Base-by-base conservation (phyloP, 2,329 filamentous ascomycete genomes). In the Ophiostoma ulmi region DNA sequence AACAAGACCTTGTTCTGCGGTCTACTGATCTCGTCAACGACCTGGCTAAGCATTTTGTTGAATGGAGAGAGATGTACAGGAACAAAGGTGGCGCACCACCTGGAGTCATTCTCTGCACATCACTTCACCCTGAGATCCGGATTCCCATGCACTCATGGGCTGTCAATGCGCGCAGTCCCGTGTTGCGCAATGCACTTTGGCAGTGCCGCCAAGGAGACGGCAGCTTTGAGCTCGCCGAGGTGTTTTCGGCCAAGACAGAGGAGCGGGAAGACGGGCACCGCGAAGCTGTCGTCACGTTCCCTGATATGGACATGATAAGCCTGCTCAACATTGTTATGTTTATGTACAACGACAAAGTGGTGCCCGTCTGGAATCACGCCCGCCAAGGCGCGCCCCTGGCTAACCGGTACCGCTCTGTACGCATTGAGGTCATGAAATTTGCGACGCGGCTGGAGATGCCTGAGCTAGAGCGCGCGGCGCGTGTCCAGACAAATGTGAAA, bases 81-180 rank as follows among this genome's bases (percentile, higher is more conserved):
- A 67, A 80, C 83, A 20, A 78, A 80, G 58, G 31, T 38, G 36
- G 39, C 1, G 26, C 70, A 6, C n/a, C 67, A 13, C 75, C 82
- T 17, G 83, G 85, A 48, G 77, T 80, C 35, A 77, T 79, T 6
- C 73, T 90, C 6, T 81, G 82, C 74, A 85, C 84, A 2, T 90
- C 89, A 0, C 87, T 86, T 0, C 79, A 83, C 0, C 93, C 91
- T 0, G 87, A 92, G 5, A 79, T 94, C 35, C 84, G 82, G 66
- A 88, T 99, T 64, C 94, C 95, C 0, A 85, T 92, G 11, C 94
- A 99, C 76, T 87, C 90, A 44, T 97, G 94, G 82, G 82, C 97
- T 5, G 79, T 98, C 10, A 84, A 88, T 20, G 91, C 87, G 14
- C 87, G 95, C 74, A 97, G 93, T 76, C 80, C 86, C 5, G 80